phyloP scores from a whole-genome alignment of 108 stramenopile species.

The Cyclotella cryptica region DNA sequence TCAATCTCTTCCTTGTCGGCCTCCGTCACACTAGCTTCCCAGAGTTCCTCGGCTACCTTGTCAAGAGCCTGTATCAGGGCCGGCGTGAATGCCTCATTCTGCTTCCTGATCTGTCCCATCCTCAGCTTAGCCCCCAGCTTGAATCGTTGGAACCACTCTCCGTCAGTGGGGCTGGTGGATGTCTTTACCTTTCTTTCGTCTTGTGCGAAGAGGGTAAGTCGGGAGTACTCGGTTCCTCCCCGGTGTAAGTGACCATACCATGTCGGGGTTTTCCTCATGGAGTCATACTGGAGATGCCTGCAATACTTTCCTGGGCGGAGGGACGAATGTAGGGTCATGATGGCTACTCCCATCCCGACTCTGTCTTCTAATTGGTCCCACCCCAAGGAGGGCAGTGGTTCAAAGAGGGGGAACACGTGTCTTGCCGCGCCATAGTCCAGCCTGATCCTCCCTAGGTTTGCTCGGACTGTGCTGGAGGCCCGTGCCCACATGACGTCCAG shows the following conservation, averaged over 20 bases:
- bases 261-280: constrained; percentile 10
- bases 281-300: too few relatives aligned
- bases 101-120: constrained; percentile 16
- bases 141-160: constrained; percentile 26
- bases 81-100: too few relatives aligned
- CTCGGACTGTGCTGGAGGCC: constrained; percentile 1
- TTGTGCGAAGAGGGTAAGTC: too few relatives aligned
- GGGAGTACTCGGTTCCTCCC: background rate
- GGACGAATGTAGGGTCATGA: background rate
- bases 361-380: constrained; percentile 6
- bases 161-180: background rate
- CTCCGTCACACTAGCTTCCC: background rate
- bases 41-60: too few relatives aligned
- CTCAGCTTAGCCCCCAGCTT: constrained; percentile 2
- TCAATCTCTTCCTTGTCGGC: background rate
- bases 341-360: too few relatives aligned
- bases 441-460: background rate
- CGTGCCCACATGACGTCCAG: too few relatives aligned
- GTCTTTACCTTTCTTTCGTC: background rate
- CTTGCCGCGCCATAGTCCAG: background rate
- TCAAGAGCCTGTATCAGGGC: background rate
- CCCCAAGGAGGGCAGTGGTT: background rate
- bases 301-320: background rate
- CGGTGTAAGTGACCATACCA: constrained; percentile 1
- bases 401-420: background rate